Evolutionary conservation across 331 rosid species (phyloP), one percentile per base, ranked within the genome.

Genomic region (Ulmus americana): DNA sequence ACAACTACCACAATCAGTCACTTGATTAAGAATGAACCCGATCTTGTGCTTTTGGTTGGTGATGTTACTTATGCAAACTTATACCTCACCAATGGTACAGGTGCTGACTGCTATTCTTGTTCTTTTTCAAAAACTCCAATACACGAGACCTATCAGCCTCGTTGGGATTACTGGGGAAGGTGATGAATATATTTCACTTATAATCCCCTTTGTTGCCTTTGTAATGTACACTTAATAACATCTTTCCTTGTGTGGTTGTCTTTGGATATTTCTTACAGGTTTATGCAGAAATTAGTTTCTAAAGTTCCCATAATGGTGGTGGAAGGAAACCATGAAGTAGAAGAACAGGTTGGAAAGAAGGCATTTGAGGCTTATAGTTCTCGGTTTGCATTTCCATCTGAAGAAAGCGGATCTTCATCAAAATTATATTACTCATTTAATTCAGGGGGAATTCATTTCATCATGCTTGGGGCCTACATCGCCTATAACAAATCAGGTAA

Each of bases 151-250:
- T 90, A 83, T 80, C 97, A 87, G 78, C 97, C 95, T 85, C 79
- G 92, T 57, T 90, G 97, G 97, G 97, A 87, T 77, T 80, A 85
- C 64, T 90, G 97, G 97, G 97, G 92, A 77, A 90, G 97, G 97
- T 90, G 28, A 66, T 10, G 39, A 47, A 16, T 8, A 4, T 6
- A 2, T 49, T 43, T 58, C 57, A 0, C 46, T 48, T 50, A 6
- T 2, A 13, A 28, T 10, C 2, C 3, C 10, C 14, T 51, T 38
- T 42, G 9, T 5, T 6, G 55, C 42, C 67, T 43, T 3, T 16
- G 46, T 45, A 55, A 15, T 22, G 8, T 39, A 59, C 47, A 61
- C 58, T 49, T 47, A 48, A 39, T 59, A 48, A 40, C 8, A 11
- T 51, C 20, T 35, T 55, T 38, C 62, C 61, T 74, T 59, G 50